These are phyloP conservation scores for Gossypium bickii DNA, from an alignment of 345 rosid species.

Conservation along the genomic window DNA sequence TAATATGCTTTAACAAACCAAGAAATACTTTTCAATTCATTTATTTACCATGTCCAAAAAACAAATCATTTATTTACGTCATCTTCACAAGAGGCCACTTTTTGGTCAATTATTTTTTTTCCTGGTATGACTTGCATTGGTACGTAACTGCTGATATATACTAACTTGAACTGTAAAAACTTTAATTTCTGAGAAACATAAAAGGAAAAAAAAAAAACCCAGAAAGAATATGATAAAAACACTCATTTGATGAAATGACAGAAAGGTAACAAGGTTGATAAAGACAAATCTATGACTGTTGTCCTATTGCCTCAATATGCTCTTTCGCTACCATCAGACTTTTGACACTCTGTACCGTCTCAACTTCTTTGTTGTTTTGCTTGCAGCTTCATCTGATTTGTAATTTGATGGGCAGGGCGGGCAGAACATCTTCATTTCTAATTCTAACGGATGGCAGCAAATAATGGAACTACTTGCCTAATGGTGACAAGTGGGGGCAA, in stretches of 20 bases:
- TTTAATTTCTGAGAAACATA: conserved; percentile 20
- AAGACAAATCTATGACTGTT: conserved; percentile 5
- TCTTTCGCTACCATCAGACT: conserved; percentile 32
- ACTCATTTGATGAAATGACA: conserved; percentile 23
- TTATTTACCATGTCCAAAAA: too few species aligned
- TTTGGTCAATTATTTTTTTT: too few species aligned
- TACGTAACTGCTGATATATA: background rate
- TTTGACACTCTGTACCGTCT: conserved; percentile 40
- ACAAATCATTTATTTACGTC: too few species aligned
- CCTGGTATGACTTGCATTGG: background rate
- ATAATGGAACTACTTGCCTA: conserved; percentile 70
- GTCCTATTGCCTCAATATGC: conserved; percentile 13
- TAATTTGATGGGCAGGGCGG: background rate
- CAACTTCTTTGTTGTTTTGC: conserved; percentile 22
- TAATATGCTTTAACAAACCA: too few species aligned
- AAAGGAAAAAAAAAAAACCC: background rate
- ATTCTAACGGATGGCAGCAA: conserved; percentile 37
- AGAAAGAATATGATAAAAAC: background rate
- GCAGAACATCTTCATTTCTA: conserved; percentile 30
- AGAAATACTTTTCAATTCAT: too few species aligned
- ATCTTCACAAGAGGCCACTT: too few species aligned
- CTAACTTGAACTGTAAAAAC: conserved; percentile 32
- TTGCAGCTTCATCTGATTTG: conserved; percentile 23
- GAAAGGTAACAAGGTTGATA: conserved; percentile 23
- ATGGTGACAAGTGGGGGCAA: conserved; percentile 79